These are phyloP conservation scores for Pythium vanterpoolii DNA, from an alignment of 352 stramenopile species.

Conservation along the genomic window DNA sequence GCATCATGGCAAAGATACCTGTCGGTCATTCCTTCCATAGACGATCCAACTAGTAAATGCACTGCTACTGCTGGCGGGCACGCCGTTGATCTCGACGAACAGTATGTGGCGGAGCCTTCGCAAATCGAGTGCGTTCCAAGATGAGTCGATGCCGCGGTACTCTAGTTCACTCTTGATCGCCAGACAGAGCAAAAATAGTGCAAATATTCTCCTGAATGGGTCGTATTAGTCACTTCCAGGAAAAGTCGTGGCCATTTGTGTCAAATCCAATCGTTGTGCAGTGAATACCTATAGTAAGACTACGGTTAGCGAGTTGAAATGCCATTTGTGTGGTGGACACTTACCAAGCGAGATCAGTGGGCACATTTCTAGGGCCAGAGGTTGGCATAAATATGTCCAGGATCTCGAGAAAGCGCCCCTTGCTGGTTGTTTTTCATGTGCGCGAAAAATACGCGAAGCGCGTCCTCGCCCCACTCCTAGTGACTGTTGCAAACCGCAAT, in stretches of 20 bases:
- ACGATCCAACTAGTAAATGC: slow-evolving; percentile 23
- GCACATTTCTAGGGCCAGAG: slow-evolving; percentile 25
- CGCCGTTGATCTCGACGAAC: slow-evolving; percentile 20
- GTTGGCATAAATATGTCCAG: slow-evolving; percentile 33
- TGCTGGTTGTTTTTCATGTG: slow-evolving; percentile 37
- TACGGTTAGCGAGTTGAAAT: neutral
- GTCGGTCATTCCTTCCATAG: slow-evolving; percentile 21
- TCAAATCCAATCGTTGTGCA: slow-evolving; percentile 12
- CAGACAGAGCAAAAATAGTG: slow-evolving; percentile 1
- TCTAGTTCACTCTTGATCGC: slow-evolving; percentile 13
- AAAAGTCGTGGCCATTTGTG: slow-evolving; percentile 11
- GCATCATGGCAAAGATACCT: too few relatives aligned
- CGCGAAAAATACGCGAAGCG: slow-evolving; percentile 31
- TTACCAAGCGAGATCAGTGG: slow-evolving; percentile 29
- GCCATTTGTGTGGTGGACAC: neutral
- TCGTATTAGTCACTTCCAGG: slow-evolving; percentile 23
- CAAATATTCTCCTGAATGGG: slow-evolving; percentile 19
- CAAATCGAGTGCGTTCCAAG: slow-evolving; percentile 25
- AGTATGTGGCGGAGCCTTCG: slow-evolving; percentile 26
- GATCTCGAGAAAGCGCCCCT: slow-evolving; percentile 22
- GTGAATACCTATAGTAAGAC: slow-evolving; percentile 6
- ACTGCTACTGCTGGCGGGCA: slow-evolving; percentile 20
- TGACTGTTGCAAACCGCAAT: slow-evolving; percentile 11
- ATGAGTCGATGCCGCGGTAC: slow-evolving; percentile 18
- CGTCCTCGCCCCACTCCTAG: slow-evolving; percentile 29